Evolutionary conservation across 1,284 basidiomycete genomes (phyloP).

Genomic region (Melampsora americana): DNA sequence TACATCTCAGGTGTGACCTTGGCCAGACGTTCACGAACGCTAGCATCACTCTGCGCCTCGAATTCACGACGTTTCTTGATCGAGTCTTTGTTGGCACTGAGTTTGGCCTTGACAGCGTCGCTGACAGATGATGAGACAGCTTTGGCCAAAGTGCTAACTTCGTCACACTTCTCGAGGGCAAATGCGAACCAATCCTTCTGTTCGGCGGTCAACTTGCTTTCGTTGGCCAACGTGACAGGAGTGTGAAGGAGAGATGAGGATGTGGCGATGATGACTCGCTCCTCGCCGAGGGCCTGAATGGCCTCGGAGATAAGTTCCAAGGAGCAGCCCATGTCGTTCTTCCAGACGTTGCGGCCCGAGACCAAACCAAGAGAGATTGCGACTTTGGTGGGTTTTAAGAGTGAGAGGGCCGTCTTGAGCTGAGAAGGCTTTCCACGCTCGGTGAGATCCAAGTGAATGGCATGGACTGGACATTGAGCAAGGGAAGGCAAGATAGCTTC

Average conservation of each 20-base stretch:
- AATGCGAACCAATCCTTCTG: conserved; percentile 99
- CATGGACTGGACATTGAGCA: conserved; percentile 86
- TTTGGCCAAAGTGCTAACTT: conserved; percentile 83
- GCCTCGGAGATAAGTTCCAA: conserved; percentile 83
- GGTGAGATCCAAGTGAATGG: conserved; percentile 87
- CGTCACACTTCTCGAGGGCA: conserved; percentile 90
- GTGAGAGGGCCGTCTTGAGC: conserved; percentile 76
- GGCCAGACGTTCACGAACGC: conserved; percentile 91
- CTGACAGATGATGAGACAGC: conserved; percentile 64
- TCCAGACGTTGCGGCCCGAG: conserved; percentile 99
- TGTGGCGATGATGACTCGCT: conserved; percentile 84
- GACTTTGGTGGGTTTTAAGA: conserved; percentile 76
- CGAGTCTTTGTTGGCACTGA: conserved; percentile 83
- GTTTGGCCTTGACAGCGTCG: conserved; percentile 62
- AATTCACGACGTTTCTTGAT: conserved; percentile 95
- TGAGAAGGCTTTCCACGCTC: conserved; percentile 75
- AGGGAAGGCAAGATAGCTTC: conserved; percentile 86
- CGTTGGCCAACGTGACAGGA: conserved; percentile 87
- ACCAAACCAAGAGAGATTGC: conserved; percentile 91
- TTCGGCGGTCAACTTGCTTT: conserved; percentile 84
- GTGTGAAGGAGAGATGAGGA: conserved; percentile 98
- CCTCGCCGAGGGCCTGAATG: conserved; percentile 69
- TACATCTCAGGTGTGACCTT: conserved; percentile 84
- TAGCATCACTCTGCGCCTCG: conserved; percentile 89
- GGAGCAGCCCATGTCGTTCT: conserved; percentile 84